Conservation (phyloP, 108 stramenopile species). For the Cyclotella choctawhatcheeana region DNA sequence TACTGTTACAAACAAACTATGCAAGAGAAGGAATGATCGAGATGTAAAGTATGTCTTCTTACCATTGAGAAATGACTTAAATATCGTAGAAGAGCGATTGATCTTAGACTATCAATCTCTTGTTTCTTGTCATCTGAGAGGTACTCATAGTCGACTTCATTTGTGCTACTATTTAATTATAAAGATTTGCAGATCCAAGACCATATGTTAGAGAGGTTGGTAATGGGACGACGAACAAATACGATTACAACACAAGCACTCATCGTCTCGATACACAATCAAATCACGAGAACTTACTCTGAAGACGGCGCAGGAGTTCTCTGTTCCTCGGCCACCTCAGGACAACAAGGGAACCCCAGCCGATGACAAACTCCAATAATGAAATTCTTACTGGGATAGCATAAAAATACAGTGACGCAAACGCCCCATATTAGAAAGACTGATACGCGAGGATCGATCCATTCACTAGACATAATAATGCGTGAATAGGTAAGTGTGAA, state of each 20-base stretch:
- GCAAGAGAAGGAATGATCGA: background rate
- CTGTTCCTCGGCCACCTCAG: background rate
- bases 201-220: background rate
- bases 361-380: background rate
- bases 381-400: background rate
- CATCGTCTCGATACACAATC: too few species aligned
- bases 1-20: background rate
- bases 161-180: background rate
- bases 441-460: slow-evolving; percentile 14
- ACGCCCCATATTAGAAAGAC: slow-evolving; percentile 23
- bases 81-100: slow-evolving; percentile 25
- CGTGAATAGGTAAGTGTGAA: background rate
- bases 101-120: slow-evolving; percentile 31
- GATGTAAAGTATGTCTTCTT: background rate
- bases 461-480: background rate
- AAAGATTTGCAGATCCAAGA: background rate
- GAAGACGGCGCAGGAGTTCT: background rate
- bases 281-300: slow-evolving; percentile 11
- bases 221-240: background rate
- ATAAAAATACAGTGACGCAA: slow-evolving; percentile 11
- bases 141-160: slow-evolving; percentile 22
- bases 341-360: slow-evolving; percentile 19
- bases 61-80: slow-evolving; percentile 38
- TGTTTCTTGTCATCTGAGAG: slow-evolving; percentile 28
- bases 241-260: too few species aligned